Conservation (phyloP, 1,284 basidiomycete genomes). For the Pulveroboletus ridleyi region DNA sequence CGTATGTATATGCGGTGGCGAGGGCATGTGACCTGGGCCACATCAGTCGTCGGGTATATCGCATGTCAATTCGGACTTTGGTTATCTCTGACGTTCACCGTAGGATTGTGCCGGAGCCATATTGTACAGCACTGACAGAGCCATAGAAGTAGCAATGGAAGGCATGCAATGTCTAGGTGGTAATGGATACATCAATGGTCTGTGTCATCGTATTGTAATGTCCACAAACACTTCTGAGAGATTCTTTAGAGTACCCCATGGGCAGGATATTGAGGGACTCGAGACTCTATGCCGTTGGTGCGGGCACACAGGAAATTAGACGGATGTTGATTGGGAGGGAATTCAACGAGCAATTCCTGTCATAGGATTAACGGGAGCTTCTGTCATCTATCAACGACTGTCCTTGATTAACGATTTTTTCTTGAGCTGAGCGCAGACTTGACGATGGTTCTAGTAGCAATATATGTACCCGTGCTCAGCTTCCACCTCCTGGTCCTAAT, state of each 20-base stretch:
- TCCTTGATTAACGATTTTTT: background rate
- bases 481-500: background rate
- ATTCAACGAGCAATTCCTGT: constrained; percentile 78
- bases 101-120: constrained; percentile 93
- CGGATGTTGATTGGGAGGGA: constrained; percentile 91
- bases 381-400: constrained; percentile 7
- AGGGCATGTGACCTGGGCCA: constrained; percentile 86
- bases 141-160: constrained; percentile 90
- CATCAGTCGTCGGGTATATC: constrained; percentile 78
- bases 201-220: constrained; percentile 21
- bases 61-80: constrained; percentile 19
- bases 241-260: constrained; percentile 78
- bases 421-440: background rate
- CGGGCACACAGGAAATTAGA: constrained; percentile 91
- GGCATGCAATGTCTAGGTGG: constrained; percentile 93
- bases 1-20: constrained; percentile 94
- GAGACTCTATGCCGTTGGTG: constrained; percentile 88
- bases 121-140: constrained; percentile 89
- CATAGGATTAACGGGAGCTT: constrained; percentile 15
- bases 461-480: background rate
- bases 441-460: background rate
- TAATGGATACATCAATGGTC: constrained; percentile 93
- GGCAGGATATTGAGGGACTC: constrained; percentile 88
- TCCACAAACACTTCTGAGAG: constrained; percentile 4
- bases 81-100: constrained; percentile 14